Evolutionary conservation across 805 yeast genomes (phyloP), one percentile per base, ranked within the genome.

Genomic region (Metschnikowia arizonensis): DNA sequence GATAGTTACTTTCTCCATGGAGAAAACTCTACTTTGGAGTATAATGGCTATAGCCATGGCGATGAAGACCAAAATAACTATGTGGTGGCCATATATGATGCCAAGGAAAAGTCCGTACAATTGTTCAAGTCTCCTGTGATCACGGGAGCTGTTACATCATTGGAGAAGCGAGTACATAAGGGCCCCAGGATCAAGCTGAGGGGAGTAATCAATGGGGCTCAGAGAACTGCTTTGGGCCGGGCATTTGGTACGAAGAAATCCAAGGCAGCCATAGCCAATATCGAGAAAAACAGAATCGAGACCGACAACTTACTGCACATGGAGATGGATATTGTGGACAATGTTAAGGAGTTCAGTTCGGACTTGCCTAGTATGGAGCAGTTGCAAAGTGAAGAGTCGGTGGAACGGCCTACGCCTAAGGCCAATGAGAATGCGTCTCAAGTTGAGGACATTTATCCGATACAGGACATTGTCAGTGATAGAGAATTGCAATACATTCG

Each of bases 231-330:
- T 1, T 76, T 93, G 60, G 99, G 99, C 60, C 91, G 88, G 66
- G 95, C 93, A 2, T 93, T 93, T 57, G 99, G 99, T 76, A 91
- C 99, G 47, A 90, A 87, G 70, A 90, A 82, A 70, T 97, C 97
- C 50, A 91, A 88, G 71, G 85, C 88, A 56, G 95, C 95, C 29
- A 85, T 93, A 58, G 70, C 78, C 42, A 91, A 84, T 61, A 66
- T 81, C 57, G 93, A 83, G 58, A 81, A 85, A 64, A 93, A 93
- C 68, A 77, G 85, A 57, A 82, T 93, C 59, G 97, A 93, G 62
- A 77, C 96, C 2, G 95, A 81, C 42, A 79, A 82, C 64, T 76
- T 93, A 54, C 85, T 78, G 45, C 84, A 77, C 48, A 72, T 82
- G 42, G 93, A 91, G 61, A 64, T 79, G 48, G 93, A 87, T 56